phyloP scores from a whole-genome alignment of 805 yeast species.

The Starmerella asiatica region DNA sequence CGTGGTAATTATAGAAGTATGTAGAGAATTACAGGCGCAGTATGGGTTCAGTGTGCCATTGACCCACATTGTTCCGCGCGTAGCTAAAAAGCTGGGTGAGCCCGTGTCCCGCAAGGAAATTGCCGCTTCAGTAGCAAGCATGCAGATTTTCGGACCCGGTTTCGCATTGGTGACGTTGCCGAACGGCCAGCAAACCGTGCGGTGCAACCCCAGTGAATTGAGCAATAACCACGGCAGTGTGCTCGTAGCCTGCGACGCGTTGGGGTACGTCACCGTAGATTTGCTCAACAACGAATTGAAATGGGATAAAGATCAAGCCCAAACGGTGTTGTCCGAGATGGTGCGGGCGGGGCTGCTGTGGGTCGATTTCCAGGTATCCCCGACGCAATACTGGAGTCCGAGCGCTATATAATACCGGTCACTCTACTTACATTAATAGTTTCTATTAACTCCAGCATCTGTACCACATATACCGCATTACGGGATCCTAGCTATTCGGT shows the following conservation, averaged over 20 bases:
- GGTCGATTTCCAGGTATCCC: constrained; percentile 44
- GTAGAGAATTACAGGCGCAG: constrained; percentile 51
- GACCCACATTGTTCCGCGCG: constrained; percentile 35
- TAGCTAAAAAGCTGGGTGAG: constrained; percentile 3
- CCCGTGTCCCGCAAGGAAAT: constrained; percentile 38
- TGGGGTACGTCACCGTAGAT: constrained; percentile 58
- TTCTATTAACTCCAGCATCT: no score
- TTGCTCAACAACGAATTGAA: constrained; percentile 47
- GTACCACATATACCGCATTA: no score
- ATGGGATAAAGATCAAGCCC: constrained; percentile 57
- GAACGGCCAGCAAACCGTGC: constrained; percentile 40
- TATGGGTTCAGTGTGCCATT: constrained; percentile 75
- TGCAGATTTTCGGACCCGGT: constrained; percentile 56
- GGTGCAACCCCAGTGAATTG: constrained; percentile 50
- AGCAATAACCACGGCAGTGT: constrained; percentile 57
- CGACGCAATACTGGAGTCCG: constrained; percentile 27
- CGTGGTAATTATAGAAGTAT: constrained; percentile 61
- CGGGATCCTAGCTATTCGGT: no score
- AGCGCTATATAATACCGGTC: neutral
- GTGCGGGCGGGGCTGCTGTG: constrained; percentile 71
- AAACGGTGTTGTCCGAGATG: constrained; percentile 60
- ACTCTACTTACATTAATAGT: no score
- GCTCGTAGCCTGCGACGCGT: constrained; percentile 58
- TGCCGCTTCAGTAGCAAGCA: constrained; percentile 38
- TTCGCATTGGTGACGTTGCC: constrained; percentile 49